Percentiles rank a stretch among this genome's conserved stretches.
phyloP scores from a whole-genome alignment of 169 alveolate genomes.

The Plasmodium gonderi region DNA sequence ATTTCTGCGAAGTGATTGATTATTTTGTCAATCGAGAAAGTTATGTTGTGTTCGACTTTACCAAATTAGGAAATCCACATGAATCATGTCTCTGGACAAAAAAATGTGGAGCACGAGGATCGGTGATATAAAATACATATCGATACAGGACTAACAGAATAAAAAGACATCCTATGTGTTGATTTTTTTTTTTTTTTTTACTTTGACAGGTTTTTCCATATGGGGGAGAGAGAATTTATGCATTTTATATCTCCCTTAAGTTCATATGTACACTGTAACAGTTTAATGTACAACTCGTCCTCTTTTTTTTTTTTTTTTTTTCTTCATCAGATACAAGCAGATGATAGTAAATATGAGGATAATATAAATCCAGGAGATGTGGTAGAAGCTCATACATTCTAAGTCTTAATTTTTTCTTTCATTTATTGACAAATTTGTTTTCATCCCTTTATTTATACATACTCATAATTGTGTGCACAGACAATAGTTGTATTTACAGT shows the following conservation, averaged over 20 bases:
- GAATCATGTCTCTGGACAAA: conserved; percentile 33
- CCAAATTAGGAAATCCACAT: conserved; percentile 35
- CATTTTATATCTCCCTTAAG: too few relatives aligned
- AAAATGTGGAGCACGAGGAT: conserved; percentile 62
- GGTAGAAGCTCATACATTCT: conserved; percentile 55
- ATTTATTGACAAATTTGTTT: not conserved
- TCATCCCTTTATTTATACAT: not conserved
- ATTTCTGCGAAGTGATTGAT: conserved; percentile 60
- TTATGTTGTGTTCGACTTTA: conserved; percentile 52
- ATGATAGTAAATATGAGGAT: conserved; percentile 68
- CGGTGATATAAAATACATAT: conserved; percentile 33
- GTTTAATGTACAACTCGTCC: not conserved
- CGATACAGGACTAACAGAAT: not conserved
- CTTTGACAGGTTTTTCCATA: not conserved
- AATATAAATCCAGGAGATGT: conserved; percentile 57
- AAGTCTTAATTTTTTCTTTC: not conserved
- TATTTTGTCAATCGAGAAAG: conserved; percentile 59
- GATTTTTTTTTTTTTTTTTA: too few relatives aligned
- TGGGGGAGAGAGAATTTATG: not conserved
- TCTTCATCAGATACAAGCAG: conserved; percentile 42
- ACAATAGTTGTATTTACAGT: not conserved
- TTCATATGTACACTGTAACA: not conserved
- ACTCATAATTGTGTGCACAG: not conserved
- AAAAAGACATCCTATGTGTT: not conserved
- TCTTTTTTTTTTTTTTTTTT: not conserved